These are phyloP conservation scores for Gossypium mustelinum DNA, from an alignment of 345 rosid species.

Conservation along the genomic window DNA sequence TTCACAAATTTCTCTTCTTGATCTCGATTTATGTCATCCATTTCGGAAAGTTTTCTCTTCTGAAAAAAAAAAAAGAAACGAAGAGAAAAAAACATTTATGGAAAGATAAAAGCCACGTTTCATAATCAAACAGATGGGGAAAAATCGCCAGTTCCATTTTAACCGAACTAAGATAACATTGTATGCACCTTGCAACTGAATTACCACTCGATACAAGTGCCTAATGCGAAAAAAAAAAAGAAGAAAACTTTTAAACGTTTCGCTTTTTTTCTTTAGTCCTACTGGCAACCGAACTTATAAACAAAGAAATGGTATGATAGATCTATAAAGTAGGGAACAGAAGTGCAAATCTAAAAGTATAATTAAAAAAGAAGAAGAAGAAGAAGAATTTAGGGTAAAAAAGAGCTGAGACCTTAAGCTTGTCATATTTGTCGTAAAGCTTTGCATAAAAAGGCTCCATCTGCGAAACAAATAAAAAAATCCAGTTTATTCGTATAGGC, in stretches of 20 bases:
- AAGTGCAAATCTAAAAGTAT: not conserved
- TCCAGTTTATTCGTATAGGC: not conserved
- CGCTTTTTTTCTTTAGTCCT: not conserved
- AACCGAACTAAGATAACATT: not conserved
- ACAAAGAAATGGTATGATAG: not conserved
- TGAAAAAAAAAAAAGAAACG: slow-evolving; percentile 18
- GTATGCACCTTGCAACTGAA: not conserved
- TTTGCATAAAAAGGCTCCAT: slow-evolving; percentile 76
- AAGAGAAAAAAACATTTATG: not conserved
- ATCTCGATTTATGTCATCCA: slow-evolving; percentile 55
- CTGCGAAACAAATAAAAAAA: slow-evolving; percentile 18
- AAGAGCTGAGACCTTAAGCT: slow-evolving; percentile 41
- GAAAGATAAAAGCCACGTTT: not conserved
- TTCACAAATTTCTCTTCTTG: slow-evolving; percentile 67
- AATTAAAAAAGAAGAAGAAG: not conserved
- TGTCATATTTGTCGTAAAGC: slow-evolving; percentile 60
- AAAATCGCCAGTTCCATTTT: not conserved
- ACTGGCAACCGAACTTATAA: not conserved
- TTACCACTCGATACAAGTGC: not conserved
- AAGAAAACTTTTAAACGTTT: too few relatives aligned
- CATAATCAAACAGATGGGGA: not conserved
- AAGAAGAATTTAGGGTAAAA: not conserved
- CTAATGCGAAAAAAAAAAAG: not conserved
- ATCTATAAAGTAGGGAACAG: not conserved
- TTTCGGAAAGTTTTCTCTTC: slow-evolving; percentile 49